Conservation (phyloP, 768 basidiomycete species). For the Rhodocollybia butyracea region DNA sequence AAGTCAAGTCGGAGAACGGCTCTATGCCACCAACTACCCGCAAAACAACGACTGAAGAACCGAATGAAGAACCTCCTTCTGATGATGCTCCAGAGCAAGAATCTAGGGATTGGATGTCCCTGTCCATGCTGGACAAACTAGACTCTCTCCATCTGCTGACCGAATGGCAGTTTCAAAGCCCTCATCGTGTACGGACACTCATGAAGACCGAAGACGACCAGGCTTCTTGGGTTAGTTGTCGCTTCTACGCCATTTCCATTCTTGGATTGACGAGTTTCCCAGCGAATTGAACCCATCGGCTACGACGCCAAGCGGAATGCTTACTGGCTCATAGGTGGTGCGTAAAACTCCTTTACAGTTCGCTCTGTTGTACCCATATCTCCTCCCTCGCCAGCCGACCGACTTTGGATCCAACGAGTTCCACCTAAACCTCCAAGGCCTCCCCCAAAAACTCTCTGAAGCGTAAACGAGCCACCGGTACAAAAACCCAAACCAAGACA, state of each 20-base stretch:
- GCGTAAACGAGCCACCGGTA: constrained; percentile 32
- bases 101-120: constrained; percentile 65
- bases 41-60: not conserved
- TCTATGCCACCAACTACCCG: not conserved
- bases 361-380: constrained; percentile 4
- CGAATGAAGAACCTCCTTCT: not conserved
- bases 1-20: not conserved
- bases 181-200: constrained; percentile 59
- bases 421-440: constrained; percentile 44
- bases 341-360: constrained; percentile 17
- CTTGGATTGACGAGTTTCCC: constrained; percentile 1
- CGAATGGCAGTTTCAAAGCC: constrained; percentile 89
- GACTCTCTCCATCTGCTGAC: constrained; percentile 68
- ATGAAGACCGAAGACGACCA: constrained; percentile 81
- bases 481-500: constrained; percentile 26
- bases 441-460: constrained; percentile 29
- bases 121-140: constrained; percentile 69
- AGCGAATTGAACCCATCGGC: constrained; percentile 86
- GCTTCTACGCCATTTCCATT: constrained; percentile 5
- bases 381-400: constrained; percentile 50
- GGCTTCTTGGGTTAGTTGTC: constrained; percentile 67
- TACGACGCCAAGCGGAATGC: constrained; percentile 77
- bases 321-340: constrained; percentile 85
- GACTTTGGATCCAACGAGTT: constrained; percentile 83
- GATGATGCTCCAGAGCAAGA: constrained; percentile 18